Evolutionary conservation across 352 stramenopile genomes (phyloP), one percentile per base, ranked within the genome.

Genomic region (Phytophthora lateralis): DNA sequence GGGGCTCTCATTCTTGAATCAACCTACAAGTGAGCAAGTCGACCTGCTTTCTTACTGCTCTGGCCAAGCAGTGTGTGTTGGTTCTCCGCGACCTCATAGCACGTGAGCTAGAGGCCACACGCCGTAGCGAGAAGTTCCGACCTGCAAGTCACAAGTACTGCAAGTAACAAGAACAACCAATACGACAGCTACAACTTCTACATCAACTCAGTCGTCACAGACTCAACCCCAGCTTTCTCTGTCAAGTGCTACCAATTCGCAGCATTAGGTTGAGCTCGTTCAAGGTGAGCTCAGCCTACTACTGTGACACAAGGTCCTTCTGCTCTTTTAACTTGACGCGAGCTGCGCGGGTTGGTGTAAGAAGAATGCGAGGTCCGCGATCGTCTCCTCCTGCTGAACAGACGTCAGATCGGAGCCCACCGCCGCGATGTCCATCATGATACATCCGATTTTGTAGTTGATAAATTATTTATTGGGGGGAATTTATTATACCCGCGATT

Each of bases 1-100:
- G 9, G 26, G n/a, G 15, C 34, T 45, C 15, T 57, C 37, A 57
- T 57, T 57, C 49, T 57, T 57, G 49, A 57, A 48, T 57, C 37
- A 41, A 57, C 35, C 21, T 26, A 24, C 20, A 57, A 48, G 49
- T 39, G 0, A 57, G 24, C 49, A 48, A 48, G 24, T 30, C 37
- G 7, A 39, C 27, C 21, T 26, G n/a, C 49, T 41, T 57, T 26
- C 49, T 39, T 38, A 45, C 49, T 57, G 24, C 37, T 57, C 24
- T 39, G 35, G 35, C 49, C 49, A 57, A 57, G 24, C 49, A 57
- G 46, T 27, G 49, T 57, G 37, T 47, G 49, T 48, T 57, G 37
- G 49, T 24, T 57, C 24, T 57, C 49, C 6, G 37, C 35, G 21
- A 57, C 49, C 49, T 48, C 37, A 57, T n/a, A 26, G 10, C 20